Evolutionary conservation across 139 green algal species (phyloP).

Genomic region (Nannochloris sp.): DNA sequence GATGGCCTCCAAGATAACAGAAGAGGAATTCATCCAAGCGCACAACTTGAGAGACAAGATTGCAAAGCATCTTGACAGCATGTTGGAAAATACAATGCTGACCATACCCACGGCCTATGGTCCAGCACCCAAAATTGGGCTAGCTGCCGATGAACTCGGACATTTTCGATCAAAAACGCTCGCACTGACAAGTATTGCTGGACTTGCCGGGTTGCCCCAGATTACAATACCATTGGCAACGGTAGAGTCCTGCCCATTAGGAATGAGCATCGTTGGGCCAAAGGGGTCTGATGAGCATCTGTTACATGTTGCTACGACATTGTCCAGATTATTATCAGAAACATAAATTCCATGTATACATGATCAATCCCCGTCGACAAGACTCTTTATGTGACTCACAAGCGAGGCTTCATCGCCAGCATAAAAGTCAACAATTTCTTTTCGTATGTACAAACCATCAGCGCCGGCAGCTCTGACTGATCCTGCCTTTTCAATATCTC

Average conservation of each 20-base stretch:
- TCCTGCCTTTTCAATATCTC: slow-evolving; percentile 47
- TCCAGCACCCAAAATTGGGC: slow-evolving; percentile 50
- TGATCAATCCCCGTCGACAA: slow-evolving; percentile 6
- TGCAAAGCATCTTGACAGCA: slow-evolving; percentile 42
- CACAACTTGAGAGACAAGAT: slow-evolving; percentile 23
- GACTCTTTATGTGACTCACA: too few relatives aligned
- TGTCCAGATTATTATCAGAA: neutral
- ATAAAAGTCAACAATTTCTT: slow-evolving; percentile 43
- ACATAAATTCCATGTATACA: slow-evolving; percentile 33
- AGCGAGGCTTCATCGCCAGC: neutral
- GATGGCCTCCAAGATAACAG: slow-evolving; percentile 49
- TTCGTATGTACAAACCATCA: slow-evolving; percentile 59
- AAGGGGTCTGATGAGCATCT: slow-evolving; percentile 65
- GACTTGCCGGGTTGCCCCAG: slow-evolving; percentile 76
- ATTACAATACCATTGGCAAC: slow-evolving; percentile 54
- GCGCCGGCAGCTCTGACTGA: slow-evolving; percentile 46
- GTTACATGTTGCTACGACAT: slow-evolving; percentile 35
- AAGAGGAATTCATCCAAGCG: slow-evolving; percentile 27
- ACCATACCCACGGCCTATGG: slow-evolving; percentile 60
- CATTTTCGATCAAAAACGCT: slow-evolving; percentile 51
- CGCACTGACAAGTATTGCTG: slow-evolving; percentile 65
- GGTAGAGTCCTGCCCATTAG: slow-evolving; percentile 65
- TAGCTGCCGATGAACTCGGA: slow-evolving; percentile 44
- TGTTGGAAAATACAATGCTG: slow-evolving; percentile 55
- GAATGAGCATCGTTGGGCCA: slow-evolving; percentile 68